Base-by-base conservation (phyloP, 495 filamentous ascomycete species). In the Podospora sp. region DNA sequence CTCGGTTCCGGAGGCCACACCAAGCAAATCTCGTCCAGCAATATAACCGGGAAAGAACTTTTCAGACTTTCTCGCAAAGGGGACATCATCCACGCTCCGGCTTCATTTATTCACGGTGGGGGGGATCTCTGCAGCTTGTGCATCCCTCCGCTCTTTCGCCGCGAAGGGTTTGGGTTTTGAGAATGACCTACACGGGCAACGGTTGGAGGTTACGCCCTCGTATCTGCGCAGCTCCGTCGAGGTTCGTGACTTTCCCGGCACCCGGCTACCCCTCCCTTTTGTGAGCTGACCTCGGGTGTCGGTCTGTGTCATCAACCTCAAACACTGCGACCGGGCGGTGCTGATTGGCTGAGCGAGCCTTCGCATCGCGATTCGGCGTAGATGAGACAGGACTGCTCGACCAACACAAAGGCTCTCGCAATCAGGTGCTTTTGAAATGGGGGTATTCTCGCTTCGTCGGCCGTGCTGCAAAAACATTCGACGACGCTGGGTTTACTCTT, bases 1-100 rank as follows among this genome's bases (percentile, higher is more conserved):
- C 12, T 59, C 53, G 58, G 60, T 27, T 62, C 65, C 53, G 35
- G 29, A 36, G 27, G n/a, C 46, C 14, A 26, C 9, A 65, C n/a
- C 36, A 50, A 62, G 68, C 63, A 74, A 65, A 69, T 65, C 69
- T 67, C 46, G 36, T 24, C 21, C n/a, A 58, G 49, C 66, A 74
- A 74, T 71, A 69, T 73, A 68, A 59, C 71, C 71, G 73, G 69
- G 62, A 68, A 69, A 60, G 60, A 53, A 6, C 50, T 66, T n/a
- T 56, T 36, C 62, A 57, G 29, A 36, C 20, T 58, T 36, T 46
- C 14, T 33, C 29, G 8, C 40, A 46, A 11, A 46, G 40, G 40
- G 40, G 16, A 65, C 63, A 72, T 70, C 66, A 71, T 29, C 65
- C 63, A 70, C 51, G 35, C 50, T 53, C 61, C 65, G 56, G 50